Evolutionary conservation across 805 yeast genomes (phyloP), one percentile per base, ranked within the genome.

Genomic region (Metschnikowia bowlesiae): DNA sequence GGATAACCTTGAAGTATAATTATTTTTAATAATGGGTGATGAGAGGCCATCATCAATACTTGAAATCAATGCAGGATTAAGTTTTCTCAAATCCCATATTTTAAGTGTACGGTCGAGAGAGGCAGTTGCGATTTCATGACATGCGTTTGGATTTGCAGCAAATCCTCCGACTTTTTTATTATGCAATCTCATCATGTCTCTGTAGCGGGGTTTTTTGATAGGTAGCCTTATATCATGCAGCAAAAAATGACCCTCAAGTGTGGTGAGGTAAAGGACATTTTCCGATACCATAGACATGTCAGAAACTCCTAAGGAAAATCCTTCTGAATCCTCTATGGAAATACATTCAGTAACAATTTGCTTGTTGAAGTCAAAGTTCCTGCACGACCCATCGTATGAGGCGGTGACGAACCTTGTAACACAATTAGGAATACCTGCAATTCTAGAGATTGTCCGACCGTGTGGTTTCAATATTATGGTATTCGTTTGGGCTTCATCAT

Each of bases 141-240:
- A 68, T 33, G 76, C 72, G 14, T 70, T 65, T 1, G 98, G 98
- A 59, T 89, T 89, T 14, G 89, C 78, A 1, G 85, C 63, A 66
- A 94, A 89, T 0, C 95, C 89, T 0, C 98, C 98, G 49, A 94
- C 91, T 63, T 94, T 94, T 63, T 92, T 91, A 61, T 88, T 95
- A 50, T 91, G 89, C 13, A 91, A 65, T 55, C 95, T 74, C 40
- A 76, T 70, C n/a, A 83, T 67, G 5, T 67, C 58, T 5, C 60
- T 52, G 16, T 50, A 52, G 6, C 58, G 52, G 1, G 51, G 29
- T 1, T 53, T 30, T 36, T 70, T 72, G 44, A 75, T 74, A 32
- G 60, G 59, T 14, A 73, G 66, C 54, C 99, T 73, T 10, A 82
- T 48, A 64, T 92, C 98, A 53, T 84, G 76, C n/a, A 73, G 76